Evolutionary conservation across 805 yeast species (phyloP), one percentile per base, ranked within the genome.

Genomic region (Candida xyloterini): DNA sequence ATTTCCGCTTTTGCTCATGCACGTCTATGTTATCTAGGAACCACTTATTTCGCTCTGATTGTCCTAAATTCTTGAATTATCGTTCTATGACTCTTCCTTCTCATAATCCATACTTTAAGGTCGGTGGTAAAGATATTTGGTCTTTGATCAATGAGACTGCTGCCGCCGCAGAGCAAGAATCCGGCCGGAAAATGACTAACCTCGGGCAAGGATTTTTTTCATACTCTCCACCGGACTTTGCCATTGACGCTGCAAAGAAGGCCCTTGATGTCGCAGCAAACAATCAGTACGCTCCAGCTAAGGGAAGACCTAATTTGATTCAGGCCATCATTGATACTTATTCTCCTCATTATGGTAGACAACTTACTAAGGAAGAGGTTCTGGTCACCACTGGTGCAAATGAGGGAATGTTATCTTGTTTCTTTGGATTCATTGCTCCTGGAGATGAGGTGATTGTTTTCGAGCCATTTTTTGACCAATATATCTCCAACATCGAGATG

Each of bases 191-290:
- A 38, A 79, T 91, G 40, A 81, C 83, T 45, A 93, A 93, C 55
- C 73, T 93, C 42, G 99, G 99, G 24, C 99, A 93, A 63, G 99
- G 99, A 2, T 93, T 93, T 66, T 93, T 93, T 70, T 88, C 96
- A 2, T 93, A 91, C 61, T 76, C 90, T 22, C 99, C 99, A 3
- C 99, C 99, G 1, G 76, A 79, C n/a, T 93, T 93, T 64, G 96
- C 95, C 11, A 70, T 84, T 43, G 73, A 79, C 9, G 95, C 96
- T 6, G 95, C 91, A 13, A 76, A 79, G 48, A 71, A 74, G 30
- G 91, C 96, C 0, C 70, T 89, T 31, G 80, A 78, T 39, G 69
- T 68, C 24, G 82, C 98, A 3, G 71, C 80, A 43, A 78, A 78
- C 59, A 93, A 93, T 64, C 99, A 93, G 65, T 93, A 93, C 58